Conservation (phyloP, 2,329 filamentous ascomycete genomes). For the Fusarium stilboides region DNA sequence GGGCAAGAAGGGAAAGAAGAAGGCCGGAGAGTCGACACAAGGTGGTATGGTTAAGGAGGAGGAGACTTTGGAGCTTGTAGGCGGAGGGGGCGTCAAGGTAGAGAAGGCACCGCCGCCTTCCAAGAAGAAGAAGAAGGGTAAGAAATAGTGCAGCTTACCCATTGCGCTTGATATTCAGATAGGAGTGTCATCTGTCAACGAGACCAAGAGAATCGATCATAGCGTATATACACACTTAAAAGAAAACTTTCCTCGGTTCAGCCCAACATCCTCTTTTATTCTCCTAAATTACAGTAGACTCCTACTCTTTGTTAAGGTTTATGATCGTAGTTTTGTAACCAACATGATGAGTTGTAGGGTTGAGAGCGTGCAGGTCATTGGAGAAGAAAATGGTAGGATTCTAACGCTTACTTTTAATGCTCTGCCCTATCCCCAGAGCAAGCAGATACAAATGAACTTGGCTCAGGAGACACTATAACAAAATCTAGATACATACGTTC, state of each 20-base stretch:
- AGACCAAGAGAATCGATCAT: neutral
- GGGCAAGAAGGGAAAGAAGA: slow-evolving; percentile 92
- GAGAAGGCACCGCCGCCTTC: slow-evolving; percentile 68
- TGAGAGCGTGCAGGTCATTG: neutral
- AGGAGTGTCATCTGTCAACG: neutral
- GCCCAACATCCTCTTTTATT: neutral
- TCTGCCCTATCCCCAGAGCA: slow-evolving; percentile 32
- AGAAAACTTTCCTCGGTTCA: slow-evolving; percentile 2
- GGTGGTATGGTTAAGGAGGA: slow-evolving; percentile 86
- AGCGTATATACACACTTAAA: slow-evolving; percentile 11
- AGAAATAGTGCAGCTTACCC: slow-evolving; percentile 60
- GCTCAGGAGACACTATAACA: slow-evolving; percentile 36
- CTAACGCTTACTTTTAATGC: slow-evolving; percentile 47
- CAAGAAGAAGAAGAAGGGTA: slow-evolving; percentile 68
- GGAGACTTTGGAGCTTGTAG: slow-evolving; percentile 74
- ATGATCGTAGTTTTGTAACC: neutral
- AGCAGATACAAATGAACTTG: slow-evolving; percentile 39
- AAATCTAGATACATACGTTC: slow-evolving; percentile 48
- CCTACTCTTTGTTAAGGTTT: neutral
- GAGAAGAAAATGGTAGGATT: slow-evolving; percentile 35
- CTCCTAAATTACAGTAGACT: neutral
- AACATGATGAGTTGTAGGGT: neutral
- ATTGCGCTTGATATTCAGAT: neutral
- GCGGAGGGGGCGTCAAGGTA: slow-evolving; percentile 75
- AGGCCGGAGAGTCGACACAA: slow-evolving; percentile 83